Percentiles rank a stretch among this genome's conserved stretches.
Conservation (phyloP, 2,329 filamentous ascomycete species). For the Fusarium continuum region DNA sequence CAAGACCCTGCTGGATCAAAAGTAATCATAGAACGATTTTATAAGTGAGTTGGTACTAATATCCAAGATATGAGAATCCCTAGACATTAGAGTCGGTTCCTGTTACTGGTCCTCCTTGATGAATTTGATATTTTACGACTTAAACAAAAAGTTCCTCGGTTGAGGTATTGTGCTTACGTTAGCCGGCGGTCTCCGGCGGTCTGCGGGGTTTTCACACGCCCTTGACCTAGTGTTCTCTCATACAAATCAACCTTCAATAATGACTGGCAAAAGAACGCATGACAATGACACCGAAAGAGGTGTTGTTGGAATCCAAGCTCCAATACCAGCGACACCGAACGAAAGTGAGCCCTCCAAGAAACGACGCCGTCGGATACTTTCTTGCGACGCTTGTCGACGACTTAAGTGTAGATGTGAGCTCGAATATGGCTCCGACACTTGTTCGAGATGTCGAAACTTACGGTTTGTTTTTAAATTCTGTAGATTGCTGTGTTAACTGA, state of each 20-base stretch:
- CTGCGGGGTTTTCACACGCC: constrained; percentile 9
- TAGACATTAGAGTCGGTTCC: too few species aligned
- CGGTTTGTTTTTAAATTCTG: not conserved
- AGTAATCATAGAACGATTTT: too few species aligned
- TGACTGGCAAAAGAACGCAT: constrained; percentile 8
- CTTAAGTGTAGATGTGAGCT: constrained; percentile 37
- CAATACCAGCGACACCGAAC: not conserved
- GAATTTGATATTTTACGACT: too few species aligned
- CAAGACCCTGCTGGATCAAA: too few species aligned
- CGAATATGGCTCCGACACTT: constrained; percentile 18
- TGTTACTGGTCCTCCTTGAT: too few species aligned
- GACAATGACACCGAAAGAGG: not conserved
- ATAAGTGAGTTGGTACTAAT: too few species aligned
- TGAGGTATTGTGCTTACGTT: constrained; percentile 1
- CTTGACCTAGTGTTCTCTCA: not conserved
- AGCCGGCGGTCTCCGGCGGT: constrained; percentile 9
- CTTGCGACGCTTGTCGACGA: constrained; percentile 30
- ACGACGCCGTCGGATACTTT: constrained; percentile 29
- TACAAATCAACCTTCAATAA: not conserved
- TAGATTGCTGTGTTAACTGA: not conserved
- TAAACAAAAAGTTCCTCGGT: too few species aligned
- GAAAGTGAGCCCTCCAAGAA: constrained; percentile 21
- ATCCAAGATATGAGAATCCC: too few species aligned
- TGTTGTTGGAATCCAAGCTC: not conserved
- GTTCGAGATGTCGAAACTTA: constrained; percentile 26